Conservation (phyloP, 179 eudicot genomes). For the Heliamphora pulchella region DNA sequence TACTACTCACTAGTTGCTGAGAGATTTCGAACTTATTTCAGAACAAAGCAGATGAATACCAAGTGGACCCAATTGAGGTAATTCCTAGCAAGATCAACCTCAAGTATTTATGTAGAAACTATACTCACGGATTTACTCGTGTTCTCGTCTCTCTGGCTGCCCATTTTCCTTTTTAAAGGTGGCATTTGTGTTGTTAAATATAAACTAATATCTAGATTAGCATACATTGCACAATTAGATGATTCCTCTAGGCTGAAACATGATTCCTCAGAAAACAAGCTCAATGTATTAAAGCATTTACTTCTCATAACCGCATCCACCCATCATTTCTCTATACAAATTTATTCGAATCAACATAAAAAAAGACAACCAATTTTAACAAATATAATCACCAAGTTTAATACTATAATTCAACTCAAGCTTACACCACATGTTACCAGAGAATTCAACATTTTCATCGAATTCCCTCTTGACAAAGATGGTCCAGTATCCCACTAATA, state of each 20-base stretch:
- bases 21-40: neutral
- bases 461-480: slow-evolving; percentile 9
- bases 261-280: neutral
- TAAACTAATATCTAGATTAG: neutral
- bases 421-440: slow-evolving; percentile 8
- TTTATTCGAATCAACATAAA: slow-evolving; percentile 9
- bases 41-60: neutral
- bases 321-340: slow-evolving; percentile 4
- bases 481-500: slow-evolving; percentile 14
- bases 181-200: neutral
- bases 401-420: neutral
- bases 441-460: slow-evolving; percentile 4
- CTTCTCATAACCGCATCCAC: neutral
- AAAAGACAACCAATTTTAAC: neutral
- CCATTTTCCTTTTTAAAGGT: neutral
- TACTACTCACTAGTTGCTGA: neutral
- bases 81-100: slow-evolving; percentile 1
- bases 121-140: neutral
- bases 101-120: neutral
- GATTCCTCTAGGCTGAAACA: slow-evolving; percentile 3
- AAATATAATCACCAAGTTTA: slow-evolving; percentile 12
- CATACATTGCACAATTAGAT: neutral
- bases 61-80: neutral
- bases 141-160: neutral
- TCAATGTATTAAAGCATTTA: neutral